Evolutionary conservation across 1,284 basidiomycete genomes (phyloP).

Genomic region (Leccinum pachyderme): DNA sequence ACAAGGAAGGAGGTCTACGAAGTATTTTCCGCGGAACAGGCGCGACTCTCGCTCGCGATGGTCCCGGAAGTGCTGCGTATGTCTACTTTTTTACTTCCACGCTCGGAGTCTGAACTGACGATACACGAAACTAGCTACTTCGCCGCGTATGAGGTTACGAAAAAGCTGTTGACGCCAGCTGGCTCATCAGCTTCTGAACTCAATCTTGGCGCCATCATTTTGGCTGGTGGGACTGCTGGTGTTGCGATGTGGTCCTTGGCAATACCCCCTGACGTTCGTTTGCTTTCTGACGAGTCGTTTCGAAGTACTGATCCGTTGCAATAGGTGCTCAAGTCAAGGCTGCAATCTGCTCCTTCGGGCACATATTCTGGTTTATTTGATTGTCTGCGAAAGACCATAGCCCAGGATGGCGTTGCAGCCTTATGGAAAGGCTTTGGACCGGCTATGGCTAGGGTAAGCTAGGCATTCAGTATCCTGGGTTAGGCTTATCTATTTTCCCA

Average conservation of each 20-base stretch:
- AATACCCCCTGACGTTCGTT: slow-evolving; percentile 88
- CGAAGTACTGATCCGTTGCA: slow-evolving; percentile 17
- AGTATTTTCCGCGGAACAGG: slow-evolving; percentile 93
- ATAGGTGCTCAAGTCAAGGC: slow-evolving; percentile 92
- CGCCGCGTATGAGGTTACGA: slow-evolving; percentile 93
- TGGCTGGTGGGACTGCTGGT: slow-evolving; percentile 94
- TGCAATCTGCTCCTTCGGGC: slow-evolving; percentile 96
- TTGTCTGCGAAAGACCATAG: slow-evolving; percentile 90
- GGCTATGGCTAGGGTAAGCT: slow-evolving; percentile 86
- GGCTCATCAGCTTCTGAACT: slow-evolving; percentile 77
- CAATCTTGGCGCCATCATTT: slow-evolving; percentile 84
- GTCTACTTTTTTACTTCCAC: slow-evolving; percentile 28
- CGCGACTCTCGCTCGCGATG: slow-evolving; percentile 93
- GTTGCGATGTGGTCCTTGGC: slow-evolving; percentile 98
- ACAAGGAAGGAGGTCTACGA: slow-evolving; percentile 90
- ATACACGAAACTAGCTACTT: slow-evolving; percentile 71
- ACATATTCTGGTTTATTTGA: slow-evolving; percentile 95
- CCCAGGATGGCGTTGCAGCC: slow-evolving; percentile 85
- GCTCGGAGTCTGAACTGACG: slow-evolving; percentile 2
- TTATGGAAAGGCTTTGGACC: slow-evolving; percentile 98
- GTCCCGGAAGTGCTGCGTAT: slow-evolving; percentile 94
- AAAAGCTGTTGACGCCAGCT: slow-evolving; percentile 80
- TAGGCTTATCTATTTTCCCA: slow-evolving; percentile 30
- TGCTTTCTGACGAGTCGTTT: neutral
- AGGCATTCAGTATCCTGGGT: neutral